Evolutionary conservation across 148 eudicot species (phyloP).

Genomic region (Limonium bicolor): DNA sequence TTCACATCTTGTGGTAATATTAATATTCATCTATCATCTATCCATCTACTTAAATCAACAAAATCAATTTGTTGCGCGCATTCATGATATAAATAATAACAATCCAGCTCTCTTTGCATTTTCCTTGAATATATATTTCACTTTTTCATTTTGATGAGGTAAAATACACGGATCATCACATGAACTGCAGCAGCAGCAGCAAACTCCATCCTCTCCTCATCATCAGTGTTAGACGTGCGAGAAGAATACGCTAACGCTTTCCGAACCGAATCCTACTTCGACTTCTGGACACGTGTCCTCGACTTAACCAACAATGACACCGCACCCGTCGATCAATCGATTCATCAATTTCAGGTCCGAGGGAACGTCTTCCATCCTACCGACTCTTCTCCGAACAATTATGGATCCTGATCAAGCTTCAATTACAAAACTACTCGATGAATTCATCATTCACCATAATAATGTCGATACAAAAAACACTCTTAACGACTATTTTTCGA

Average conservation of each 20-base stretch:
- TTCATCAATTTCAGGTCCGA: conserved; percentile 26
- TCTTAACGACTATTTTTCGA: conserved; percentile 44
- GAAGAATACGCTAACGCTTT: conserved; percentile 96
- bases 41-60: too few relatives aligned
- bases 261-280: conserved; percentile 75
- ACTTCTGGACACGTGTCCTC: conserved; percentile 73
- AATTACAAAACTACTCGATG: conserved; percentile 19
- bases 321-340: conserved; percentile 17
- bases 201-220: too few relatives aligned
- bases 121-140: too few relatives aligned
- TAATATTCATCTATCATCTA: too few relatives aligned
- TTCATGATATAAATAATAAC: too few relatives aligned
- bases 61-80: too few relatives aligned
- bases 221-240: too few relatives aligned
- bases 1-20: too few relatives aligned
- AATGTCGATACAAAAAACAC: conserved; percentile 29
- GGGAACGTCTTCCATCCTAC: conserved; percentile 69
- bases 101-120: too few relatives aligned
- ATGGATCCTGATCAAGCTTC: conserved; percentile 81
- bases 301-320: conserved; percentile 18
- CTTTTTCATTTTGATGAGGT: too few relatives aligned
- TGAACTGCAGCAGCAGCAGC: too few relatives aligned
- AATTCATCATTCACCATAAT: conserved; percentile 4
- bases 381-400: conserved; percentile 75
- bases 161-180: too few relatives aligned